These are phyloP conservation scores for Talinum fruticosum DNA, from an alignment of 148 eudicot species.

Conservation along the genomic window DNA sequence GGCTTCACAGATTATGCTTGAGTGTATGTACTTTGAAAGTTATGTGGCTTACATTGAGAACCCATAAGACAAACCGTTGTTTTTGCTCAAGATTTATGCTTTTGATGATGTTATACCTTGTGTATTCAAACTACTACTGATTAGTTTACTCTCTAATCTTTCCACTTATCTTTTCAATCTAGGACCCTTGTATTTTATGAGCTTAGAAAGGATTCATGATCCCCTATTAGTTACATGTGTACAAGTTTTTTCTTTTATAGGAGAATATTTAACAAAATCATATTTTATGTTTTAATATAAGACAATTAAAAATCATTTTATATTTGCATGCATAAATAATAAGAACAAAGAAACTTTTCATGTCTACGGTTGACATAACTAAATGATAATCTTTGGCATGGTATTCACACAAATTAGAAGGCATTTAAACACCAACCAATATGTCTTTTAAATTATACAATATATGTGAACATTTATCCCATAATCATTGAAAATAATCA, in stretches of 20 bases:
- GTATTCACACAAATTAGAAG: too few species aligned
- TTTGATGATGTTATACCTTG: not conserved
- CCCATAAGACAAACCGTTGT: not conserved
- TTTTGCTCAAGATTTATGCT: not conserved
- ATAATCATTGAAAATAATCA: too few species aligned
- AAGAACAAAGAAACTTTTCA: too few species aligned
- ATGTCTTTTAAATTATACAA: too few species aligned
- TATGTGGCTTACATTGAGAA: not conserved
- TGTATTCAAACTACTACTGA: slow-evolving; percentile 1
- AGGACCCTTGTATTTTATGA: not conserved
- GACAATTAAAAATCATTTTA: too few species aligned
- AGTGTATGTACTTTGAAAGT: not conserved
- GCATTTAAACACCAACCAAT: too few species aligned
- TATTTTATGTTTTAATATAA: too few species aligned
- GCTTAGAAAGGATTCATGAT: not conserved
- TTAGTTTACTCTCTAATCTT: not conserved
- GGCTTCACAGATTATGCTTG: not conserved
- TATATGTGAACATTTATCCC: too few species aligned
- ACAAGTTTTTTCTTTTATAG: not conserved
- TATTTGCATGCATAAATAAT: too few species aligned
- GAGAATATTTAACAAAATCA: not conserved
- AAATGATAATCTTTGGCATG: too few species aligned
- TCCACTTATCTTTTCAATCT: not conserved
- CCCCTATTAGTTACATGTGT: not conserved
- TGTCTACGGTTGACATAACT: too few species aligned